A percentile compares a stretch with the other conserved stretches of the same genome.
phyloP scores from a whole-genome alignment of 1,284 basidiomycete species.

The Pyrrhoderma lamaoense region DNA sequence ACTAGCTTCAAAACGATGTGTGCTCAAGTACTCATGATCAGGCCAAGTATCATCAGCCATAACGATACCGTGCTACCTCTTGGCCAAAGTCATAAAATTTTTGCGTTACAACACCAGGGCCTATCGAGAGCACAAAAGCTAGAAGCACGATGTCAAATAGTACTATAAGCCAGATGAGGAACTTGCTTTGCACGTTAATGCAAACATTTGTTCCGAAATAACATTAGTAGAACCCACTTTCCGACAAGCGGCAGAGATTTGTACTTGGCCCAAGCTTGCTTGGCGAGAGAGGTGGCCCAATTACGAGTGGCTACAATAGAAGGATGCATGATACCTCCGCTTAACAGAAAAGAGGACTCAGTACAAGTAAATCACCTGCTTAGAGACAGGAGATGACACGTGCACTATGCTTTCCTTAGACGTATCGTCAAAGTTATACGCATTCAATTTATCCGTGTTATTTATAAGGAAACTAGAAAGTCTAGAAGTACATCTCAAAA shows the following conservation, averaged over 20 bases:
- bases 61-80: conserved; percentile 47
- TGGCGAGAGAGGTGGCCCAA: background rate
- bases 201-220: conserved; percentile 7
- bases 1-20: conserved; percentile 4
- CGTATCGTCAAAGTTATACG: too few species aligned
- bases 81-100: conserved; percentile 63
- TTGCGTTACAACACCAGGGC: conserved; percentile 61
- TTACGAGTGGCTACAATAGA: too few species aligned
- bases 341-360: too few species aligned
- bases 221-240: conserved; percentile 34
- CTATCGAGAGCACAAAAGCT: conserved; percentile 43
- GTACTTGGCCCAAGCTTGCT: conserved; percentile 30
- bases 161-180: conserved; percentile 37
- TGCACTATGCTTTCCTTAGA: too few species aligned
- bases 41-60: conserved; percentile 54
- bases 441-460: too few species aligned
- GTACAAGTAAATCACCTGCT: too few species aligned
- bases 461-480: too few species aligned
- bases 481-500: too few species aligned
- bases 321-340: too few species aligned
- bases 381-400: too few species aligned
- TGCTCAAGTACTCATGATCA: conserved; percentile 38
- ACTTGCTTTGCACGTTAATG: conserved; percentile 22
- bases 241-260: conserved; percentile 36
- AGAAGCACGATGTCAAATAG: conserved; percentile 39